phyloP scores from a whole-genome alignment of 1,284 basidiomycete genomes.

The Ceratobasidium papillatum region DNA sequence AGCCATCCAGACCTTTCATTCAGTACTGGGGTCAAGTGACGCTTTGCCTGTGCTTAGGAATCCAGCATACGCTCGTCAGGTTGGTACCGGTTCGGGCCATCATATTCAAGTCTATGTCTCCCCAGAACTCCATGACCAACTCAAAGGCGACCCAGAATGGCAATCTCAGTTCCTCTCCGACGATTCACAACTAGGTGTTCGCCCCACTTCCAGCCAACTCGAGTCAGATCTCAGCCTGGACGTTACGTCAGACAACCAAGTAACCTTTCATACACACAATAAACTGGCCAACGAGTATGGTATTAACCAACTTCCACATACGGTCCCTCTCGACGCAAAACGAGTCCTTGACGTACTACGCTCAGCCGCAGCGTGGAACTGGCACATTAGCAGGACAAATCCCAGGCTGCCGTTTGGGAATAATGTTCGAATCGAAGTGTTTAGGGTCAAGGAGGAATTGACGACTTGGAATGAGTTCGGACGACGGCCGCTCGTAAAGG shows the following conservation, averaged over 20 bases:
- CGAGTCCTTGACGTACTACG: neutral
- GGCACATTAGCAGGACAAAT: slow-evolving; percentile 17
- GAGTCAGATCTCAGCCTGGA: slow-evolving; percentile 8
- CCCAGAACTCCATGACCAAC: neutral
- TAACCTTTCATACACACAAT: slow-evolving; percentile 13
- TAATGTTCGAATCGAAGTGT: slow-evolving; percentile 5
- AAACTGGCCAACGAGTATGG: neutral
- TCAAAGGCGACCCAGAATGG: neutral
- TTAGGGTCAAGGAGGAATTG: slow-evolving; percentile 50
- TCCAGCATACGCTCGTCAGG: neutral
- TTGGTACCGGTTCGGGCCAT: neutral
- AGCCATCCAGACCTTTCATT: neutral
- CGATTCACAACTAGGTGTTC: neutral
- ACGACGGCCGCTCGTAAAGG: slow-evolving; percentile 48
- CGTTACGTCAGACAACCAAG: neutral
- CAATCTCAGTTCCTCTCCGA: neutral
- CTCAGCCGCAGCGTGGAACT: slow-evolving; percentile 9
- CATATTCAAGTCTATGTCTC: neutral
- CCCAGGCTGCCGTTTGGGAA: neutral
- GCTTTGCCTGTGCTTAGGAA: neutral
- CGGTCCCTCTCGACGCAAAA: neutral
- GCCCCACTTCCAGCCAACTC: neutral
- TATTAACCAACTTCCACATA: neutral
- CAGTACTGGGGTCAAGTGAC: neutral
- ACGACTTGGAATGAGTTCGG: slow-evolving; percentile 56